Evolutionary conservation across 805 yeast genomes (phyloP).

Genomic region (Candida corydali): DNA sequence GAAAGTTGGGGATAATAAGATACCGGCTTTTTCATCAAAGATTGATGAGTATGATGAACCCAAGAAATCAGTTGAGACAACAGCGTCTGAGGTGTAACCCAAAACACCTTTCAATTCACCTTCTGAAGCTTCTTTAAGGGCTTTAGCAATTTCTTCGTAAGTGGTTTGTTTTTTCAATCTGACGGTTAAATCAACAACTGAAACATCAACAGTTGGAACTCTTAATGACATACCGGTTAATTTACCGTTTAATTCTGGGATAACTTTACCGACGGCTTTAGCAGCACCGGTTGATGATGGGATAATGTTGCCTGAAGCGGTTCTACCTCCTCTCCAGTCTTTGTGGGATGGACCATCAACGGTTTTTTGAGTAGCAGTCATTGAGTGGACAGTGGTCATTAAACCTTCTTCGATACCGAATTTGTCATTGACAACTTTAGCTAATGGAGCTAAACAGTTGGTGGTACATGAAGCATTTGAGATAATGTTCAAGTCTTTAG

Average conservation of each 20-base stretch:
- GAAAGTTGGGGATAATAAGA: conserved; percentile 79
- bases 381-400: conserved; percentile 95
- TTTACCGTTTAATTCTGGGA: conserved; percentile 87
- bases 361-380: conserved; percentile 94
- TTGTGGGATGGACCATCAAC: conserved; percentile 96
- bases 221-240: conserved; percentile 92
- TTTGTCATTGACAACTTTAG: conserved; percentile 80
- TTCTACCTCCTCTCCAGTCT: conserved; percentile 99
- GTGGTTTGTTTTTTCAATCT: conserved; percentile 72
- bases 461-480: conserved; percentile 97
- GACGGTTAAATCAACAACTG: conserved; percentile 89
- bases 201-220: conserved; percentile 91
- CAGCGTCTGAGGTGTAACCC: conserved; percentile 90
- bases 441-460: conserved; percentile 92
- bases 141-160: conserved; percentile 78
- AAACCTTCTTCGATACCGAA: conserved; percentile 89
- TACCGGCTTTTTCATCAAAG: conserved; percentile 91
- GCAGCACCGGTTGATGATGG: conserved; percentile 98
- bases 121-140: conserved; percentile 72
- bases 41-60: conserved; percentile 81
- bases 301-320: conserved; percentile 92
- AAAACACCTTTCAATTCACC: conserved; percentile 75
- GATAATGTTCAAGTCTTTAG: conserved; percentile 67
- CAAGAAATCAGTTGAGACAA: conserved; percentile 86
- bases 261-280: conserved; percentile 94